Evolutionary conservation across 2,329 filamentous ascomycete species (phyloP).

Genomic region (Apiospora pterosperma): DNA sequence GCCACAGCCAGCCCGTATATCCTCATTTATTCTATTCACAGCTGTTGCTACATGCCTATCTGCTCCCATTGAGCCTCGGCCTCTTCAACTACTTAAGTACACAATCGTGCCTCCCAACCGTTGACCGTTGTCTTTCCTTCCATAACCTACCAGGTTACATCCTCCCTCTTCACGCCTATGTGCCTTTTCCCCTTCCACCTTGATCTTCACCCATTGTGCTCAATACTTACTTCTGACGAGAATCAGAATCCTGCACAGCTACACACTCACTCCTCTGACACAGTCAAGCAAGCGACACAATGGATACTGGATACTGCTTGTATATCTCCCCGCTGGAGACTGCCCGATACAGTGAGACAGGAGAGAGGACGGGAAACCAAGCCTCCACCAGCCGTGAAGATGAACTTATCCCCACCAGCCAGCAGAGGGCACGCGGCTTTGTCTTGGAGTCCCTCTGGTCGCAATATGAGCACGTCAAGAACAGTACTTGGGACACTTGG

Average conservation of each 20-base stretch:
- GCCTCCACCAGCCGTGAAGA: background rate
- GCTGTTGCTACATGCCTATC: background rate
- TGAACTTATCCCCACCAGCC: background rate
- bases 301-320: background rate
- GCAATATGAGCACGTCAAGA: background rate
- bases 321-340: too few relatives aligned
- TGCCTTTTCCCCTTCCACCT: background rate
- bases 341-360: too few relatives aligned
- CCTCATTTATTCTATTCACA: background rate
- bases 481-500: background rate
- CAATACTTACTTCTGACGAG: background rate
- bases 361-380: too few relatives aligned
- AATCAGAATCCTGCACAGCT: background rate
- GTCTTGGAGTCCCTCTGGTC: background rate
- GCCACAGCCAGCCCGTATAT: background rate
- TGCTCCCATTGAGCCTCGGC: background rate
- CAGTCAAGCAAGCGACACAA: background rate
- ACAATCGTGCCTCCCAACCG: background rate
- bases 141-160: too few relatives aligned
- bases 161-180: too few relatives aligned
- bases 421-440: background rate
- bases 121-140: background rate
- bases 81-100: background rate
- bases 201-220: background rate
- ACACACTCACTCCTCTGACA: background rate